Evolutionary conservation across 164 flowering plant species (phyloP), one percentile per base, ranked within the genome.

Genomic region (Liriodendron chinense): DNA sequence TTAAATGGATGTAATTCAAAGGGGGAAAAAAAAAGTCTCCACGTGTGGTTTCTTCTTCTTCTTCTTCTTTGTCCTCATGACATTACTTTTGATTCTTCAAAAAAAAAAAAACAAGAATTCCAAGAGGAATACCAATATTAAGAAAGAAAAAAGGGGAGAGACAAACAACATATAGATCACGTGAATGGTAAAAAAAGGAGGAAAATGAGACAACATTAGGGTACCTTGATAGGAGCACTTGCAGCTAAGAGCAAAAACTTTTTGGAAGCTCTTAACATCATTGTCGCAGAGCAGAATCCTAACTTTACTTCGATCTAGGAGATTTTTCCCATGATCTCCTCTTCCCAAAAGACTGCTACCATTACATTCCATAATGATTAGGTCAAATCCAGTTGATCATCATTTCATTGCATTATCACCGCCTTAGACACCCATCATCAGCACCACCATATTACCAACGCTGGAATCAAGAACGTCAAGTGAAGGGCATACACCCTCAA

Each of bases 191-290:
- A 47, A 70, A n/a, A 5, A 70, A 57, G 6, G 20, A 1, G 20
- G 47, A 22, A 56, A 8, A 13, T 16, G 61, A 8, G 49, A 7
- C 43, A 34, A 7, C 43, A 43, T 24, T n/a, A 28, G 16, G 49
- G 20, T 25, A 65, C 99, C 99, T 82, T 96, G 95, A 83, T 96
- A 96, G 66, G 97, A 92, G 75, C 99, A 96, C 74, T 84, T 89
- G 83, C 89, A 96, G 86, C 94, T 86, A 68, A 96, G 97, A 9
- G 78, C 72, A 9, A 90, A 76, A 76, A 85, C 91, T 82, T 94
- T 94, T 22, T 83, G 79, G 25, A 88, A 89, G 78, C 92, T 91
- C 76, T 84, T 90, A 16, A 71, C 9, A 82, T 94, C 91, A 57
- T 86, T 90, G 65, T 96, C 99, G 59, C 99, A 96, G 28, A 96